Evolutionary conservation across 805 yeast species (phyloP).

Genomic region (Blastobotrys parvus): DNA sequence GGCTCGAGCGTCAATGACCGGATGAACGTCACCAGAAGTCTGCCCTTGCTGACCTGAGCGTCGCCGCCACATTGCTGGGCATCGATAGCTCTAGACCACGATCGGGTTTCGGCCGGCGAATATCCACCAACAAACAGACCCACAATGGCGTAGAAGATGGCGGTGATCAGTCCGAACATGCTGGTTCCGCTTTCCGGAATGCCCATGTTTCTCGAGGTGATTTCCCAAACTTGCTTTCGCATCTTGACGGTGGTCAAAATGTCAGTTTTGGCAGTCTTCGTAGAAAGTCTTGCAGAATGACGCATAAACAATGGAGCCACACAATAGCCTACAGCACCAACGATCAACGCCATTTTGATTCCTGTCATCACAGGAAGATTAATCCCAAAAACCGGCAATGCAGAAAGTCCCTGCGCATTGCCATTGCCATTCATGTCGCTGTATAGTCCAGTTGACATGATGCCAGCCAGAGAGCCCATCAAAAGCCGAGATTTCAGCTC

Average conservation of each 20-base stretch:
- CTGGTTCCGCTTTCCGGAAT: conserved; percentile 17
- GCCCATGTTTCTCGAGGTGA: conserved; percentile 18
- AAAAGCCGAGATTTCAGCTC: conserved; percentile 11
- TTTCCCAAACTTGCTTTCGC: conserved; percentile 18
- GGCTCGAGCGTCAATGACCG: conserved; percentile 20
- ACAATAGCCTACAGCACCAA: conserved; percentile 24
- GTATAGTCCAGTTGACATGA: conserved; percentile 27
- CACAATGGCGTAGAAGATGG: conserved; percentile 13
- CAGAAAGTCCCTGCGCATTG: conserved; percentile 24
- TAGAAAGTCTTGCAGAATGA: conserved; percentile 1
- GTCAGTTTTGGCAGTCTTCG: conserved; percentile 3
- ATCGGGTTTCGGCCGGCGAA: not conserved
- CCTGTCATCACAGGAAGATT: conserved; percentile 10
- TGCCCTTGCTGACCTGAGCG: conserved; percentile 15
- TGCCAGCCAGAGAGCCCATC: conserved; percentile 32
- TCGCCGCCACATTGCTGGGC: conserved; percentile 34
- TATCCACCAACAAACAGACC: conserved; percentile 1
- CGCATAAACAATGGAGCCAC: conserved; percentile 20
- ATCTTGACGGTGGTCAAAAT: conserved; percentile 1
- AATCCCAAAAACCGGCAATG: conserved; percentile 20
- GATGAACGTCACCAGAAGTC: conserved; percentile 24
- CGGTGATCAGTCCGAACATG: conserved; percentile 6
- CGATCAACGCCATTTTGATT: conserved; percentile 20
- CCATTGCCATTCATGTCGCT: conserved; percentile 7
- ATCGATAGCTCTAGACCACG: conserved; percentile 23